Percentiles rank a stretch among this genome's conserved stretches.
Evolutionary conservation across 2,329 filamentous ascomycete genomes (phyloP).

Genomic region (Coniochaeta ligniaria): DNA sequence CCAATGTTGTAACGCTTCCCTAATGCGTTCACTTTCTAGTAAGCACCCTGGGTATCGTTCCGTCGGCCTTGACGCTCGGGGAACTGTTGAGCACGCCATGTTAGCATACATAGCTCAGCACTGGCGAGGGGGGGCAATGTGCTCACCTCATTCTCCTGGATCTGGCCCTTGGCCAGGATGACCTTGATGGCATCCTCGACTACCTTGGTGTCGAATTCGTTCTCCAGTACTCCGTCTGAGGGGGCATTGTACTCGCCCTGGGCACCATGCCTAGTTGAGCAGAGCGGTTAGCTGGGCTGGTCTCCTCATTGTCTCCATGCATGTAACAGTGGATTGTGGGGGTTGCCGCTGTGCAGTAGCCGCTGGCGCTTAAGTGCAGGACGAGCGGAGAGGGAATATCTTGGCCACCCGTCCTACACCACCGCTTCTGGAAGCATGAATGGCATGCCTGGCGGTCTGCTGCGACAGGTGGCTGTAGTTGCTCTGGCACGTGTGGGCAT

Average conservation of each 20-base stretch:
- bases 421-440: background rate
- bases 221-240: background rate
- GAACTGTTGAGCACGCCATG: background rate
- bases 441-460: background rate
- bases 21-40: background rate
- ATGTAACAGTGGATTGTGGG: background rate
- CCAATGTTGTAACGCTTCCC: background rate
- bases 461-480: background rate
- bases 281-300: background rate
- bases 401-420: background rate
- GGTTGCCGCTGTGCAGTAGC: background rate
- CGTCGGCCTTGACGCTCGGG: background rate
- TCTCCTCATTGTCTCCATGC: background rate
- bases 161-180: background rate
- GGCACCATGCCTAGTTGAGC: background rate
- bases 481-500: background rate
- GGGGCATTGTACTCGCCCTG: background rate
- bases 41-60: background rate
- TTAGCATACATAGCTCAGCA: background rate
- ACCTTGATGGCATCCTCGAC: conserved; percentile 4
- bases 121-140: background rate
- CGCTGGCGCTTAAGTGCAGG: background rate
- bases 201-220: background rate
- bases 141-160: conserved; percentile 1
- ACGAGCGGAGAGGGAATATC: background rate